Base-by-base conservation (phyloP, 441 rosid species). In the Omphalea diandra region DNA sequence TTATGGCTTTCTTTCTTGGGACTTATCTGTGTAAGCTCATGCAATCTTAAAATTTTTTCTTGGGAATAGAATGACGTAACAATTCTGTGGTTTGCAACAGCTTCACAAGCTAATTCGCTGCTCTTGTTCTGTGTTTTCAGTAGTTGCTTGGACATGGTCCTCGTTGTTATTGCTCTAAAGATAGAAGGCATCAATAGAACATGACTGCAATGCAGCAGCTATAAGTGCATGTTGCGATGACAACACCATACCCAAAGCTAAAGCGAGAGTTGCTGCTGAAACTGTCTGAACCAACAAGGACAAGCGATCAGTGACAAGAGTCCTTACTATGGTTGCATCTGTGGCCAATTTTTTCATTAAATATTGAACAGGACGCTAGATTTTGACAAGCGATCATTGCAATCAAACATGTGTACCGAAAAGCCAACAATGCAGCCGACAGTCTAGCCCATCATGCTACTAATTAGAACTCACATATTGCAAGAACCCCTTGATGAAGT, bases 271-370 rank as follows among this genome's bases (percentile, higher is more conserved):
- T 5, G 50, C 50, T 8, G 71, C 54, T 11, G 76, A 72, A 3
- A 44, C n/a, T 35, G 76, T 38, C 50, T 65, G 76, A 20, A 31
- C 49, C 1, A 73, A 50, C 14, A 73, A 65, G 10, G 59, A 26
- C 63, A 67, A 20, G 11, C 68, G 43, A 22, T 67, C 77, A 0
- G 55, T 26, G 1, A 73, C 72, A 7, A 60, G 35, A 20, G 67
- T 20, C 53, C 54, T 60, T 32, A 60, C 74, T 71, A 47, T 52
- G 29, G n/a, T 57, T 9, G 71, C 75, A 14, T 81, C 74, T 17
- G 44, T 73, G 35, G 69, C 76, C n/a, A 81, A 66, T 49, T 76
- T 61, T 35, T n/a, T n/a, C n/a, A n/a, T n/a, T n/a, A n/a, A n/a
- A n/a, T n/a, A n/a, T n/a, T n/a, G n/a, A n/a, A n/a, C n/a, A n/a